Evolutionary conservation across 192 early-diverging fungal genomes (phyloP), one percentile per base, ranked within the genome.

Genomic region (Rhizophagus sp.): DNA sequence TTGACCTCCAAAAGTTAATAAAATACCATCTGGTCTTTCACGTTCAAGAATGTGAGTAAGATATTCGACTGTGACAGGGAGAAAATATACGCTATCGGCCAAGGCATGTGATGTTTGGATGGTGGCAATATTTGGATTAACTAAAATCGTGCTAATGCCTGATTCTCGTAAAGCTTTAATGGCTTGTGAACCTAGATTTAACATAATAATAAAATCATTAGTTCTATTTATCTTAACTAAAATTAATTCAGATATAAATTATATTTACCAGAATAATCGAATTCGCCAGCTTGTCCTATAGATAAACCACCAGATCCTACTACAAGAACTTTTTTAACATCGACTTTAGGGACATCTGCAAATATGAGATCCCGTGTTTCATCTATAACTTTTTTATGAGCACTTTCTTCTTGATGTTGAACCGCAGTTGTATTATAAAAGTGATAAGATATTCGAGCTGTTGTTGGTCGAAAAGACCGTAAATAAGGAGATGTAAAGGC

Each of bases 61-160:
- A 85, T 92, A 97, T 73, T 97, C 96, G 57, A 96, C 92, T 7
- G 95, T 97, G 24, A 97, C 96, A 36, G 98, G 98, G 75, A 99
- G 83, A 82, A 99, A 99, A 87, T 99, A 99, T 49, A 97, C 96
- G 82, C 95, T 96, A 89, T 99, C 98, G 3, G 98, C 98, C 15
- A 99, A 90, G 44, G 95, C 97, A 86, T 96, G 93, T 10, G 96
- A 97, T 10, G 98, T 99, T 90, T 99, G 98, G 85, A 99, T 98
- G 30, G 98, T 99, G 25, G 97, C 97, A 85, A 99, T 99, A 90
- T 99, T 99, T 73, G 98, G 97, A 81, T 99, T 99, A 85, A 99
- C 97, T 62, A 99, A 85, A 73, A 99, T 88, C n/a, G 98, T 99
- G 84, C 97, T 96, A 78, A 99, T 95, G 24, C 93, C 94, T 83